phyloP scores from a whole-genome alignment of 2,329 filamentous ascomycete species.

The Ascosphaera apis region DNA sequence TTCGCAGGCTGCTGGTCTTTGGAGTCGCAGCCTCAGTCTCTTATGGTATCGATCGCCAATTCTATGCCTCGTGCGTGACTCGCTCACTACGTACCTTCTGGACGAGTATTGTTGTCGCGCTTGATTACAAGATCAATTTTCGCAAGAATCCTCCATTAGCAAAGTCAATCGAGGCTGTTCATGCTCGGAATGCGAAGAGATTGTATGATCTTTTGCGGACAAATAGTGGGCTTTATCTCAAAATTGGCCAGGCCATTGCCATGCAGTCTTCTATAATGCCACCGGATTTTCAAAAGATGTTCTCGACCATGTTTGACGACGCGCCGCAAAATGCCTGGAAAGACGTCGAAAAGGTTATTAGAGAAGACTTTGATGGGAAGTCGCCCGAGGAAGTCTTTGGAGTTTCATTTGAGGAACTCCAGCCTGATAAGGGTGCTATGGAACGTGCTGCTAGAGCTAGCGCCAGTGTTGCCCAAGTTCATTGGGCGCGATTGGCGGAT shows the following conservation, averaged over 20 bases:
- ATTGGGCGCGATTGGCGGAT: conserved; percentile 72
- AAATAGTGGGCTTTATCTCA: conserved; percentile 87
- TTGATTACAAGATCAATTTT: conserved; percentile 97
- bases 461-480: conserved; percentile 88
- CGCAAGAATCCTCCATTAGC: conserved; percentile 52
- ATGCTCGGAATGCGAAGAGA: conserved; percentile 61
- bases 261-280: conserved; percentile 94
- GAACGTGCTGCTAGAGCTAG: conserved; percentile 48
- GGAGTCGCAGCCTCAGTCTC: conserved; percentile 34
- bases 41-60: conserved; percentile 46
- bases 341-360: conserved; percentile 64
- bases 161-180: conserved; percentile 51
- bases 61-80: conserved; percentile 57
- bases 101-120: conserved; percentile 53
- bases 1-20: conserved; percentile 45
- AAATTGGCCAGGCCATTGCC: conserved; percentile 93
- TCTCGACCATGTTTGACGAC: conserved; percentile 90
- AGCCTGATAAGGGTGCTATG: conserved; percentile 40
- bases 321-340: conserved; percentile 80
- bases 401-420: conserved; percentile 47
- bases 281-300: conserved; percentile 91
- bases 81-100: conserved; percentile 65
- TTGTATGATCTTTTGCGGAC: conserved; percentile 57
- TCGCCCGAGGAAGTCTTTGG: conserved; percentile 80
- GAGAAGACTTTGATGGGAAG: conserved; percentile 58